Conservation (phyloP, 2,329 filamentous ascomycete genomes). For the Neofusicoccum kwambonambiense region DNA sequence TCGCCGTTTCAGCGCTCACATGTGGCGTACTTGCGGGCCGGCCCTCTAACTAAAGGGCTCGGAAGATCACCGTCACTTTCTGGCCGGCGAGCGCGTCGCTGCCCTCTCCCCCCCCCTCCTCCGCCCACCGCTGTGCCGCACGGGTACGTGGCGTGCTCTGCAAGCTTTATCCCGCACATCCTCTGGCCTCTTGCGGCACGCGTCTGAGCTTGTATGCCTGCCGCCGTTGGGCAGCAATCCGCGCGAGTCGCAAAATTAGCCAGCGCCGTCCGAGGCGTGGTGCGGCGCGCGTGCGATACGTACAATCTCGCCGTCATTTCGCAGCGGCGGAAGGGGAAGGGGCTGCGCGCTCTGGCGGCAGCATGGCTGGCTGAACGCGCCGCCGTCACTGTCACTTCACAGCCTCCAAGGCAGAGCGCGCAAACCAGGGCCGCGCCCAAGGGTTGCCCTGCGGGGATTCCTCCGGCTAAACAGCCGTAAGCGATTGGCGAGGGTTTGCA, state of each 20-base stretch:
- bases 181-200: slow-evolving; percentile 16
- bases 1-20: slow-evolving; percentile 4
- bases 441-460: slow-evolving; percentile 12
- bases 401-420: not conserved
- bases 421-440: not conserved
- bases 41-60: slow-evolving; percentile 6
- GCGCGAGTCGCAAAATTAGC: slow-evolving; percentile 12
- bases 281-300: slow-evolving; percentile 5
- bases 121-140: slow-evolving; percentile 7
- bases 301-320: slow-evolving; percentile 13
- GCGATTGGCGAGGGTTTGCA: slow-evolving; percentile 35
- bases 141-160: slow-evolving; percentile 14
- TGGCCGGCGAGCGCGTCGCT: not conserved
- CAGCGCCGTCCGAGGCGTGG: slow-evolving; percentile 6
- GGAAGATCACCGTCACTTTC: slow-evolving; percentile 11
- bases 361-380: not conserved
- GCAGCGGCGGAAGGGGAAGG: not conserved
- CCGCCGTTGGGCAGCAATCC: slow-evolving; percentile 13
- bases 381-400: not conserved
- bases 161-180: slow-evolving; percentile 16
- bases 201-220: slow-evolving; percentile 16
- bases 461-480: slow-evolving; percentile 17
- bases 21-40: slow-evolving; percentile 15
- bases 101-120: not conserved
- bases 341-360: not conserved